phyloP scores from a whole-genome alignment of 1,284 basidiomycete genomes.

The Flammula alnicola region DNA sequence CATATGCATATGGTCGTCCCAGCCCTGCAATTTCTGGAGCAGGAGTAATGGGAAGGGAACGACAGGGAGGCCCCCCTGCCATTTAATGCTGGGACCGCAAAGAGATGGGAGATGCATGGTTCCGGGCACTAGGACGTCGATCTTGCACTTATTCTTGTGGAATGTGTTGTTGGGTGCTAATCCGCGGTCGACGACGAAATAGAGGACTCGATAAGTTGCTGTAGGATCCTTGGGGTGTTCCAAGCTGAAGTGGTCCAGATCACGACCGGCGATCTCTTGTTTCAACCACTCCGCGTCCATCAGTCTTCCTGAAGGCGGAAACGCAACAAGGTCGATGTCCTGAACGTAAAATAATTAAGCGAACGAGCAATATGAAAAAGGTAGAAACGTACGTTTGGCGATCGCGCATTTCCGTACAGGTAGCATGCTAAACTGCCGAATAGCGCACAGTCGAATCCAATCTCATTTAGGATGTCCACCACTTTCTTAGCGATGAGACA shows the following conservation, averaged over 20 bases:
- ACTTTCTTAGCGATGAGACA: conserved; percentile 23
- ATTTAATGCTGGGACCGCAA: conserved; percentile 18
- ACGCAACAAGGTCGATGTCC: conserved; percentile 33
- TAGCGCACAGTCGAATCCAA: conserved; percentile 28
- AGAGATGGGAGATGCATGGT: conserved; percentile 32
- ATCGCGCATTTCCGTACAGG: conserved; percentile 33
- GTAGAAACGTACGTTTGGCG: conserved; percentile 28
- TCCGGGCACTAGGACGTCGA: conserved; percentile 36
- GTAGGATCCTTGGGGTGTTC: conserved; percentile 25
- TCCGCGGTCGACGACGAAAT: conserved; percentile 23
- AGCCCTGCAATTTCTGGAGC: conserved; percentile 37
- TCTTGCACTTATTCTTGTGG: conserved; percentile 30
- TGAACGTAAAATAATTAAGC: conserved; percentile 6
- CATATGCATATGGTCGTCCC: conserved; percentile 34
- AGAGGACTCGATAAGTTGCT: conserved; percentile 29
- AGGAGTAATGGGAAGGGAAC: conserved; percentile 33
- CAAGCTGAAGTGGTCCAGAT: conserved; percentile 29
- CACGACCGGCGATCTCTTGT: conserved; percentile 19
- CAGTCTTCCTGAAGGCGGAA: conserved; percentile 17
- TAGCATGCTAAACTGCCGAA: conserved; percentile 35
- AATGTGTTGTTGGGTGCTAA: conserved; percentile 15
- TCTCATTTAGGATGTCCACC: conserved; percentile 23
- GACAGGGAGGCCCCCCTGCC: conserved; percentile 29
- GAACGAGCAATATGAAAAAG: not conserved
- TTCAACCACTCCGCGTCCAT: conserved; percentile 30